Percentiles rank a stretch among this genome's conserved stretches.
Conservation (phyloP, 495 filamentous ascomycete species). For the Xylaria flabelliformis region DNA sequence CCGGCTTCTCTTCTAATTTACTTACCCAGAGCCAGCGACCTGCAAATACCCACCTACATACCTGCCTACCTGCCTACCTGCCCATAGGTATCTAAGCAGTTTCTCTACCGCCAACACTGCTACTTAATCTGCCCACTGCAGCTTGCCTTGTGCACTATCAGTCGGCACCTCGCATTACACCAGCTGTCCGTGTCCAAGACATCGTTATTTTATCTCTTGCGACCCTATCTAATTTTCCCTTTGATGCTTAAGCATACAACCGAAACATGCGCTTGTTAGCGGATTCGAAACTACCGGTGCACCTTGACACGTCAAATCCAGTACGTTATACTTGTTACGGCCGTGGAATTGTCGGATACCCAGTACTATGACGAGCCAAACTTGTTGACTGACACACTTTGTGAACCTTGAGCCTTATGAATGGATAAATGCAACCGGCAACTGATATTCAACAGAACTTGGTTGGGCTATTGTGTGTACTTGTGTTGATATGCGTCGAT, state of each 20-base stretch:
- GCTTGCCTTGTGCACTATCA: not conserved
- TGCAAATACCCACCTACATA: constrained; percentile 3
- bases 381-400: not conserved
- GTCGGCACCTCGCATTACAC: not conserved
- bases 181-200: not conserved
- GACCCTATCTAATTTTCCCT: not conserved
- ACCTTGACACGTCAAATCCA: not conserved
- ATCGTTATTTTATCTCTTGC: not conserved
- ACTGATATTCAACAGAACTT: not conserved
- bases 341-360: too few relatives aligned
- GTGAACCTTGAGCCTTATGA: not conserved
- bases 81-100: not conserved
- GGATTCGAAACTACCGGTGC: not conserved
- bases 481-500: not conserved
- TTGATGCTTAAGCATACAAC: not conserved
- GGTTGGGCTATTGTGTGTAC: not conserved
- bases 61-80: not conserved
- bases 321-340: not conserved
- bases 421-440: not conserved
- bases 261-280: not conserved
- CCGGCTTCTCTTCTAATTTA: not conserved
- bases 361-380: not conserved
- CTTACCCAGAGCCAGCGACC: not conserved
- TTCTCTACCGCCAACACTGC: not conserved
- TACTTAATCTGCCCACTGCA: not conserved